Evolutionary conservation across 1,284 basidiomycete genomes (phyloP).

Genomic region (Naganishia sp.): DNA sequence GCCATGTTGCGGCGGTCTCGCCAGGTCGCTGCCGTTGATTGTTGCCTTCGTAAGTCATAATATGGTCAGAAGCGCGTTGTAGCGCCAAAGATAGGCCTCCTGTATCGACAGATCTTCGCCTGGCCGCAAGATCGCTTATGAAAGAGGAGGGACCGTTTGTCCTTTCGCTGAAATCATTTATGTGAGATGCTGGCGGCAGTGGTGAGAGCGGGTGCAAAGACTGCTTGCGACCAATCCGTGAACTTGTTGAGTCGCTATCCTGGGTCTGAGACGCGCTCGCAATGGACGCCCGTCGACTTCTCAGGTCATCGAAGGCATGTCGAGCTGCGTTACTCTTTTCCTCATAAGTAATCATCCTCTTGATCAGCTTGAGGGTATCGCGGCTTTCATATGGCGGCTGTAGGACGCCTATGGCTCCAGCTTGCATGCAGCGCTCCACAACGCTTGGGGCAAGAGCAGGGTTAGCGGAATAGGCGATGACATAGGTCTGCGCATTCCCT

Average conservation of each 20-base stretch:
- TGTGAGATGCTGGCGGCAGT: neutral
- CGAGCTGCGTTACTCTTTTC: constrained; percentile 17
- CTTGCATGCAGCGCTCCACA: constrained; percentile 43
- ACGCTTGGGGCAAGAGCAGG: constrained; percentile 42
- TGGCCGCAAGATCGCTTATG: constrained; percentile 30
- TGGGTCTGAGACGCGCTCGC: neutral
- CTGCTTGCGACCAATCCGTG: neutral
- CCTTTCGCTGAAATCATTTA: neutral
- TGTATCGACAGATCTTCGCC: constrained; percentile 77
- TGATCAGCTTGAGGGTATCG: constrained; percentile 26
- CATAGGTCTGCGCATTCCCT: constrained; percentile 28
- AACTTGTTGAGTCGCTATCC: neutral
- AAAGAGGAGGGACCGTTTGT: neutral
- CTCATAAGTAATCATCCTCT: constrained; percentile 25
- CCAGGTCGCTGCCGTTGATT: neutral
- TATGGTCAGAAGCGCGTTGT: constrained; percentile 54
- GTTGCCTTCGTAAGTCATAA: constrained; percentile 12
- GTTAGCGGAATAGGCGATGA: constrained; percentile 51
- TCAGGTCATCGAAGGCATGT: constrained; percentile 9
- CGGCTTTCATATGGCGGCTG: constrained; percentile 48
- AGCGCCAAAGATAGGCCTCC: constrained; percentile 79
- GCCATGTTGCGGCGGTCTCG: neutral
- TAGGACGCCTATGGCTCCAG: constrained; percentile 49
- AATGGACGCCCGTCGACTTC: neutral
- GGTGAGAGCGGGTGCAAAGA: constrained; percentile 2